These are phyloP conservation scores for Syncephalastrum sp. DNA, from an alignment of 371 early-diverging fungal species.

Conservation along the genomic window DNA sequence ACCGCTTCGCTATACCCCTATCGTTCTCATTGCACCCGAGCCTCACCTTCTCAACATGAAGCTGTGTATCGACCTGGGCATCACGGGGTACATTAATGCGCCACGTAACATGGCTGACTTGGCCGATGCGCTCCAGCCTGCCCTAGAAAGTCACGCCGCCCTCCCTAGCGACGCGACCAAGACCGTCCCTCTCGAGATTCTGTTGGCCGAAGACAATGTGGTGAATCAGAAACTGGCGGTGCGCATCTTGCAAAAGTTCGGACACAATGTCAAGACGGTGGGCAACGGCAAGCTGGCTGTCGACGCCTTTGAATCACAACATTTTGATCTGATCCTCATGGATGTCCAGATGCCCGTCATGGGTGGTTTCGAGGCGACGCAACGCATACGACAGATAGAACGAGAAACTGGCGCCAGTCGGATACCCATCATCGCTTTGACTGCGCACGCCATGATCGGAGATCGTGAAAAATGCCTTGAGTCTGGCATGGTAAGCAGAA, in stretches of 20 bases:
- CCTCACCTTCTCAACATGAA: constrained; percentile 56
- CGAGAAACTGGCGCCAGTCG: constrained; percentile 36
- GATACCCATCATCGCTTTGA: constrained; percentile 73
- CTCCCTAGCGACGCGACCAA: constrained; percentile 53
- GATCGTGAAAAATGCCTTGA: constrained; percentile 71
- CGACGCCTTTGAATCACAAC: constrained; percentile 56
- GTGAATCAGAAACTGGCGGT: constrained; percentile 79
- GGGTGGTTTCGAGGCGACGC: constrained; percentile 76
- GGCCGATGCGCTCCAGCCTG: constrained; percentile 62
- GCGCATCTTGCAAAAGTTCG: constrained; percentile 71
- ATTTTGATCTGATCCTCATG: constrained; percentile 74
- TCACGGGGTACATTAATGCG: constrained; percentile 63
- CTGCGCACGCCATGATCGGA: constrained; percentile 76
- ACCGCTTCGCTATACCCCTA: constrained; percentile 60
- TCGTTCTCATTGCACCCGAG: constrained; percentile 53
- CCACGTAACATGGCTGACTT: constrained; percentile 56
- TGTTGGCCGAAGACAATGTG: constrained; percentile 79
- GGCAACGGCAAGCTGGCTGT: constrained; percentile 73
- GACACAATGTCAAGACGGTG: constrained; percentile 68
- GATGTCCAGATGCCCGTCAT: constrained; percentile 78
- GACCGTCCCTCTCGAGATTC: constrained; percentile 57
- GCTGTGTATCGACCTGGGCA: constrained; percentile 62
- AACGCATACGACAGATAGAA: constrained; percentile 64
- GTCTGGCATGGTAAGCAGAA: constrained; percentile 52
- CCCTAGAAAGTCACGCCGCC: constrained; percentile 62